Conservation (phyloP, 2,329 filamentous ascomycete species). For the Ceratocystiopsis minuta region DNA sequence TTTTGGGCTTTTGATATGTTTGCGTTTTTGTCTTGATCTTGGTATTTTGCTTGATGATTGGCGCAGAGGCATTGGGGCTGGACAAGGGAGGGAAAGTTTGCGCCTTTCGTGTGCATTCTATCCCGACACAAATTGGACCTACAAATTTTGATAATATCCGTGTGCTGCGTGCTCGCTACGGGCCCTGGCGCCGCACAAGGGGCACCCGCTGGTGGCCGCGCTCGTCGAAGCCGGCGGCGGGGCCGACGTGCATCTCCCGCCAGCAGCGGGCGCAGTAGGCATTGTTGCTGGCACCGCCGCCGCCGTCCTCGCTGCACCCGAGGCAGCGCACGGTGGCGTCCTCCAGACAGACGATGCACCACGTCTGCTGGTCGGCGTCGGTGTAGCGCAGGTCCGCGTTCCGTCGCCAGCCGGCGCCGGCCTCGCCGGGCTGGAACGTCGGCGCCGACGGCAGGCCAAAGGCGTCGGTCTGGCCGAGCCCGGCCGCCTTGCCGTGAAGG, state of each 20-base stretch:
- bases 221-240: constrained; percentile 52
- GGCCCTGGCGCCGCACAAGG: constrained; percentile 17
- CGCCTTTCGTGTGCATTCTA: no score
- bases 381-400: constrained; percentile 27
- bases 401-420: not conserved
- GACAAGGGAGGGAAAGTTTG: not conserved
- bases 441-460: constrained; percentile 31
- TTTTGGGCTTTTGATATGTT: not conserved
- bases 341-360: constrained; percentile 71
- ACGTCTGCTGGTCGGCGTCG: constrained; percentile 55
- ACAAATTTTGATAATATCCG: no score
- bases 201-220: constrained; percentile 48
- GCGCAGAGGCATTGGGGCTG: not conserved
- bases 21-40: not conserved
- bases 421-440: constrained; percentile 27
- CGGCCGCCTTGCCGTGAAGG: constrained; percentile 10
- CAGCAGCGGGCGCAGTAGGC: constrained; percentile 66
- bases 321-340: constrained; percentile 56
- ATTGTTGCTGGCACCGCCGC: constrained; percentile 1
- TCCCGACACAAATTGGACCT: no score
- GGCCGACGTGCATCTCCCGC: constrained; percentile 61
- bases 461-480: constrained; percentile 14
- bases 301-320: constrained; percentile 48
- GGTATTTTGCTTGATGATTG: not conserved
- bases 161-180: no score